Conservation (phyloP, 2,329 filamentous ascomycete species). For the Colletotrichum melonis region DNA sequence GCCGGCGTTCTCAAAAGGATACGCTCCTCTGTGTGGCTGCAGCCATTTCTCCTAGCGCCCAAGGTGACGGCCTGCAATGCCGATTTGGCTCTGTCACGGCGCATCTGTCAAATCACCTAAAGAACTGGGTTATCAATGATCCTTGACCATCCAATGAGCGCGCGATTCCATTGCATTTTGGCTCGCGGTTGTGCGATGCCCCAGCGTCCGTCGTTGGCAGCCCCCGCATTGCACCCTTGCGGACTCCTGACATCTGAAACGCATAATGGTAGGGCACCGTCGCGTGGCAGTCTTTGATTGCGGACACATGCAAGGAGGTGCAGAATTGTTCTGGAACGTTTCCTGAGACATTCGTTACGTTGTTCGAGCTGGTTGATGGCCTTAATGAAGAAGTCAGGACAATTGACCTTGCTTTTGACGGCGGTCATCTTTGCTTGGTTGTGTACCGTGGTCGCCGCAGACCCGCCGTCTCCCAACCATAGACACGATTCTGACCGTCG, state of each 20-base stretch:
- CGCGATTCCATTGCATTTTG: no score
- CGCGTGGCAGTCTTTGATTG: neutral
- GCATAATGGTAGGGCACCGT: neutral
- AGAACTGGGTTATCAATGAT: no score
- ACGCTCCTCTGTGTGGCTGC: neutral
- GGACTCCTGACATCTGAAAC: neutral
- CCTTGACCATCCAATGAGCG: neutral
- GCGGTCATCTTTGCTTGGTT: no score
- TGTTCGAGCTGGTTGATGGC: neutral
- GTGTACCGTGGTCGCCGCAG: no score
- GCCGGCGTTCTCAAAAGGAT: neutral
- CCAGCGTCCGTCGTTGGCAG: no score
- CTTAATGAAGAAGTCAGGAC: no score
- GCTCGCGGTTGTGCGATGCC: neutral
- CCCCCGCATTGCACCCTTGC: no score
- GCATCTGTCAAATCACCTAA: neutral
- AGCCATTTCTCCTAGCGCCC: conserved; percentile 25
- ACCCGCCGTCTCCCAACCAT: no score
- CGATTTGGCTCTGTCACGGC: neutral
- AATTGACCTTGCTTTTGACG: no score
- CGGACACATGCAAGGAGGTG: neutral
- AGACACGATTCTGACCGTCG: no score
- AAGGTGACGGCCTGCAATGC: neutral
- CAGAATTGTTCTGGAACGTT: neutral
- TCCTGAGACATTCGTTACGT: neutral